Evolutionary conservation across 225 moss, liverwort and hornwort genomes (phyloP).

Genomic region (Pleurozium schreberi): DNA sequence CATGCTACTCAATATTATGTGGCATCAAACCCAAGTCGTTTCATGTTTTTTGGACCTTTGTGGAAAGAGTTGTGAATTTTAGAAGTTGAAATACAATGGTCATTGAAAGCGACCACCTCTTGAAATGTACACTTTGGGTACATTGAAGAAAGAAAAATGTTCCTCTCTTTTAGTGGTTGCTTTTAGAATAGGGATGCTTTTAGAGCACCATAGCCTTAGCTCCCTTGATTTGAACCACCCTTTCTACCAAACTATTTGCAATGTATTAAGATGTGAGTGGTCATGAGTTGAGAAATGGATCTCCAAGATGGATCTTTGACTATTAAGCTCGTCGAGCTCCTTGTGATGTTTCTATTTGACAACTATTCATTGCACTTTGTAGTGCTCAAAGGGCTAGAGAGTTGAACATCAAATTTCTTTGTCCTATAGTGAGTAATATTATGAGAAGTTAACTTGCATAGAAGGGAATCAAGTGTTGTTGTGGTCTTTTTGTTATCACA

Average conservation of each 20-base stretch:
- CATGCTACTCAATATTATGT: too few relatives aligned
- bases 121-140: not conserved
- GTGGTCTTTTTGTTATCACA: not conserved
- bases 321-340: too few relatives aligned
- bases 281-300: not conserved
- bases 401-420: not conserved
- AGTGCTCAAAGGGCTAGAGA: not conserved
- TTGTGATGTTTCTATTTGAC: not conserved
- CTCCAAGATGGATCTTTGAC: not conserved
- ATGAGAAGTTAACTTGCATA: not conserved
- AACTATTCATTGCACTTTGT: not conserved
- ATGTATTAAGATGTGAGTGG: rapidly evolving
- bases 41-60: not conserved
- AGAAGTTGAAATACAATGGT: not conserved
- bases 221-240: rapidly evolving
- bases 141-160: not conserved
- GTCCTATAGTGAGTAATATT: not conserved
- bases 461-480: not conserved
- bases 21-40: not conserved
- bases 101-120: rapidly evolving
- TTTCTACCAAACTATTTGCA: not conserved
- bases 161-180: rapidly evolving
- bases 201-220: too few relatives aligned
- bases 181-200: rapidly evolving
- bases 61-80: not conserved